Base-by-base conservation (phyloP, 1,284 basidiomycete genomes). In the Leccinum fallax region DNA sequence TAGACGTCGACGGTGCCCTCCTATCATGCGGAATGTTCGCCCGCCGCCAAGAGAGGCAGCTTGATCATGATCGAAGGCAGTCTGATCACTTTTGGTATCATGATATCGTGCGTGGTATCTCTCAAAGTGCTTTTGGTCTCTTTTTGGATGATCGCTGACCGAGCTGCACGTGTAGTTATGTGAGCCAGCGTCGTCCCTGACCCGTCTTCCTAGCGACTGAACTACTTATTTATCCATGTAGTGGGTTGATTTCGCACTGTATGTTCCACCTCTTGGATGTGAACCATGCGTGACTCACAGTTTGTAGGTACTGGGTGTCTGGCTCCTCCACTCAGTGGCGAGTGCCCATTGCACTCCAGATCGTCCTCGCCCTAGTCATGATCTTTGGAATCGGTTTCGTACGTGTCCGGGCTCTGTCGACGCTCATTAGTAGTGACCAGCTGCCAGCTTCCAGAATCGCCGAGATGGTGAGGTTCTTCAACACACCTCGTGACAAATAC, bases 1-100 rank as follows among this genome's bases (percentile, higher is more conserved):
- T 46, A 87, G 85, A 87, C 85, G 2, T 86, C 85, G 3, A 86
- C 85, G 10, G 84, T 87, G 2, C 85, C 85, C 9, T 78, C 79
- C 7, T 87, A 88, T 65, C 88, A 89, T 59, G 85, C 87, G 0
- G 89, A 91, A 70, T 85, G 85, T 64, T 85, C 86, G 3, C 82
- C 84, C 8, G 82, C 87, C 2, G 77, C 82, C 40, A 82, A 81
- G 65, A 78, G 89, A 61, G 88, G 89, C 21, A 82, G 83, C 62
- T 79, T 88, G 60, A 89, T 90, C 52, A 86, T 88, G 81, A 78
- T 90, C 51, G 87, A 89, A 75, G 86, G 88, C 4, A 84, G 82
- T 68, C 76, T 90, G 3, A 89, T 90, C 61, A 85, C 87, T 3
- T 86, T 87, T 66, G 89, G 89, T 63, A 84, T 90, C 67, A 89